These are phyloP conservation scores for Plasmodium fragile DNA, from an alignment of 169 alveolate genomes.

Conservation along the genomic window DNA sequence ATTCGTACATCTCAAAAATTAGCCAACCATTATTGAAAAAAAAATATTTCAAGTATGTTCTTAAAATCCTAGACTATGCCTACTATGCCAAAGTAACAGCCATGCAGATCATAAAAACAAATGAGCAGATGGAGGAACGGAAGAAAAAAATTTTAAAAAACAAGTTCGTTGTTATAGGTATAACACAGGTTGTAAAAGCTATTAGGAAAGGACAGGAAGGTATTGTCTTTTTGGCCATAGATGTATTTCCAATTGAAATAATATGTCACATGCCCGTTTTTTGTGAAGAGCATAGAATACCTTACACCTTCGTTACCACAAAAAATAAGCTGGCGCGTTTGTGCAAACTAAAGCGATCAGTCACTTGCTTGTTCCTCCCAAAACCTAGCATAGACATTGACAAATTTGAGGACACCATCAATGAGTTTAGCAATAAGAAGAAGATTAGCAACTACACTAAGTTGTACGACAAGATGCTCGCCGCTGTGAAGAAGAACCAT, in stretches of 20 bases:
- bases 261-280: constrained; percentile 96
- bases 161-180: constrained; percentile 87
- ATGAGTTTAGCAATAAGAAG: constrained; percentile 22
- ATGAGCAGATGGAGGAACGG: constrained; percentile 24
- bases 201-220: constrained; percentile 93
- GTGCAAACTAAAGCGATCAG: constrained; percentile 96
- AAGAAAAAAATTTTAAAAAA: constrained; percentile 53
- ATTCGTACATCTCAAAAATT: constrained; percentile 36
- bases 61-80: constrained; percentile 45
- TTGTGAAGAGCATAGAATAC: constrained; percentile 94
- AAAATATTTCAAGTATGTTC: constrained; percentile 40
- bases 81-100: constrained; percentile 45
- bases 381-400: constrained; percentile 82
- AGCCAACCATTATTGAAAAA: constrained; percentile 64
- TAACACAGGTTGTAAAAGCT: constrained; percentile 96
- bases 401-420: constrained; percentile 41
- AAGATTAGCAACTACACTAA: constrained; percentile 78
- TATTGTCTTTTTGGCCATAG: constrained; percentile 95
- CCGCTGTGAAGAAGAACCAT: constrained; percentile 76
- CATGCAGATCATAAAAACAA: constrained; percentile 43
- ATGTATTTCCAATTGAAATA: constrained; percentile 97
- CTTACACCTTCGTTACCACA: constrained; percentile 94
- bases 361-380: constrained; percentile 92
- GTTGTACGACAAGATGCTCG: constrained; percentile 78
- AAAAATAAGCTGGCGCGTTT: constrained; percentile 94